phyloP scores from a whole-genome alignment of 2,329 filamentous ascomycete genomes.

The Fusarium sp. region DNA sequence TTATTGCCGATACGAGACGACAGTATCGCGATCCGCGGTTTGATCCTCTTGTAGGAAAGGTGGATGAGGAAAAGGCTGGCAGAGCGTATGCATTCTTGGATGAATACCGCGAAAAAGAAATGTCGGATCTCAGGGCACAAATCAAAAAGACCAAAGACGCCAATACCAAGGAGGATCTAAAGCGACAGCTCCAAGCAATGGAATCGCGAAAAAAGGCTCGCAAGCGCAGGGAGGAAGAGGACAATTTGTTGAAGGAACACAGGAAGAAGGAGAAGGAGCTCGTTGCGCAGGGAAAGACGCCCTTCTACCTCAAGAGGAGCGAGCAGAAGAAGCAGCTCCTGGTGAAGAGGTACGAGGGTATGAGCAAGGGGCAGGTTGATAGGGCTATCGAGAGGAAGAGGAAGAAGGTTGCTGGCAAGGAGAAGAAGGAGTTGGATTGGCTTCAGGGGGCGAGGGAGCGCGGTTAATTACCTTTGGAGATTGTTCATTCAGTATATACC shows the following conservation, averaged over 20 bases:
- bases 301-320: slow-evolving; percentile 92
- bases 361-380: slow-evolving; percentile 89
- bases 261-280: slow-evolving; percentile 85
- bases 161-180: slow-evolving; percentile 75
- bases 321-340: slow-evolving; percentile 91
- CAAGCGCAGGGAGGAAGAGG: slow-evolving; percentile 75
- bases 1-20: slow-evolving; percentile 68
- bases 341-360: slow-evolving; percentile 80
- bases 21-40: slow-evolving; percentile 90
- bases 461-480: not conserved
- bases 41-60: slow-evolving; percentile 68
- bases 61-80: slow-evolving; percentile 70
- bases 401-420: slow-evolving; percentile 89
- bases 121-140: slow-evolving; percentile 76
- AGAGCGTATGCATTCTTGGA: slow-evolving; percentile 90
- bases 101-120: slow-evolving; percentile 87
- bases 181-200: slow-evolving; percentile 81
- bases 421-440: slow-evolving; percentile 78
- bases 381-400: slow-evolving; percentile 86
- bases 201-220: slow-evolving; percentile 81
- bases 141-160: slow-evolving; percentile 76
- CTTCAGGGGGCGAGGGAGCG: slow-evolving; percentile 49
- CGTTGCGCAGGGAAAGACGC: slow-evolving; percentile 88
- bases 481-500: not conserved
- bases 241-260: slow-evolving; percentile 79